Evolutionary conservation across 352 stramenopile genomes (phyloP).

Genomic region (Phytophthora aleatoria): DNA sequence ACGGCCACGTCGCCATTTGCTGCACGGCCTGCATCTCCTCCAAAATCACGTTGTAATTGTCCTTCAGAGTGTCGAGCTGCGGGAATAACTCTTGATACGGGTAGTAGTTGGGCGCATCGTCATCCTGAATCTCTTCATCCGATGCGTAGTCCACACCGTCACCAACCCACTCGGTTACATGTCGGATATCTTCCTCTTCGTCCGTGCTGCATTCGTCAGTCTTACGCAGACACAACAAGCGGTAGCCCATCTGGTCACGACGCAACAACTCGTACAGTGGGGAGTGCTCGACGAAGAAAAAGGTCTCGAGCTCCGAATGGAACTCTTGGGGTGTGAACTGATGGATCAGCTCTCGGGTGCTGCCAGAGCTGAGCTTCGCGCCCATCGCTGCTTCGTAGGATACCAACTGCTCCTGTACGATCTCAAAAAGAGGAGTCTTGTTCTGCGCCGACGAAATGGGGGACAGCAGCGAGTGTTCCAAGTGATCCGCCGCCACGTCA

Average conservation of each 20-base stretch:
- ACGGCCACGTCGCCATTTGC: conserved; percentile 66
- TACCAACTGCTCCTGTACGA: conserved; percentile 54
- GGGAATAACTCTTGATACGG: conserved; percentile 76
- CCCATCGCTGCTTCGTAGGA: conserved; percentile 50
- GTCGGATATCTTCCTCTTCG: conserved; percentile 40
- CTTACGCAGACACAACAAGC: conserved; percentile 55
- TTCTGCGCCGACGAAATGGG: conserved; percentile 38
- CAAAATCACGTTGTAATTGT: conserved; percentile 74
- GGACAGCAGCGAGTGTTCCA: conserved; percentile 46
- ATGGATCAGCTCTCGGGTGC: conserved; percentile 41
- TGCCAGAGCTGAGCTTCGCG: conserved; percentile 45
- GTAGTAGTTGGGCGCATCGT: conserved; percentile 79
- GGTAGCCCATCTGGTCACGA: conserved; percentile 56
- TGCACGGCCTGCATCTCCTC: conserved; percentile 77
- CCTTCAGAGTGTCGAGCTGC: conserved; percentile 72
- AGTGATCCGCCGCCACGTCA: conserved; percentile 38
- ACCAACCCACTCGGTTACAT: conserved; percentile 38
- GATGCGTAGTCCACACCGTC: conserved; percentile 40
- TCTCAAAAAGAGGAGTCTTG: conserved; percentile 40
- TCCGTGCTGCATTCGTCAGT: conserved; percentile 30
- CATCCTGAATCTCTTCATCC: conserved; percentile 73
- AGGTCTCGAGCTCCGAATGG: conserved; percentile 54
- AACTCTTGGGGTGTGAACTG: conserved; percentile 50
- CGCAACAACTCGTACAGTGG: conserved; percentile 50
- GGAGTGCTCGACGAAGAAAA: conserved; percentile 61